A percentile compares a stretch with the other conserved stretches of the same genome.
phyloP scores from a whole-genome alignment of 345 rosid species.

The Laguncularia racemosa region DNA sequence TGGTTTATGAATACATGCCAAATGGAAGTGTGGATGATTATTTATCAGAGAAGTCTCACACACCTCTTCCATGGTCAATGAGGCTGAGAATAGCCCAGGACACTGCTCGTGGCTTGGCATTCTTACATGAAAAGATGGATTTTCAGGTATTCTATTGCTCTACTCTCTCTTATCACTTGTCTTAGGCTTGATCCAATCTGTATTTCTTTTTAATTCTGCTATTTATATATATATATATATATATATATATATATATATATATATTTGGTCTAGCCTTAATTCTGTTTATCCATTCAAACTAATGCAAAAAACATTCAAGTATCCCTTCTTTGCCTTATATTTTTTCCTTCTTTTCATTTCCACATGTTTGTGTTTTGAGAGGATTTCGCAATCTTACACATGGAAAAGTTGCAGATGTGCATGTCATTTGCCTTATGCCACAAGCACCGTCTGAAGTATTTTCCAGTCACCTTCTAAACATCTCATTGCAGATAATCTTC shows the following conservation, averaged over 20 bases:
- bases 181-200: slow-evolving; percentile 1
- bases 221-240: no score
- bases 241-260: no score
- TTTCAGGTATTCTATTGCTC: slow-evolving; percentile 51
- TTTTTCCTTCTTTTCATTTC: no score
- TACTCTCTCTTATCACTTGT: background rate
- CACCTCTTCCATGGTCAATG: slow-evolving; percentile 72
- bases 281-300: no score
- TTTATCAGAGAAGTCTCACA: slow-evolving; percentile 36
- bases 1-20: slow-evolving; percentile 80
- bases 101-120: slow-evolving; percentile 78
- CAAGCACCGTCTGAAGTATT: no score
- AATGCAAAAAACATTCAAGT: no score
- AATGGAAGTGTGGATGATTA: slow-evolving; percentile 70
- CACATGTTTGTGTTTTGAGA: no score
- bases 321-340: no score
- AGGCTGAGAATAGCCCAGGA: slow-evolving; percentile 86
- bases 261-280: no score
- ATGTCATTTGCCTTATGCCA: no score
- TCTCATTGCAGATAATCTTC: slow-evolving; percentile 57
- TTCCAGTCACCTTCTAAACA: background rate
- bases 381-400: no score
- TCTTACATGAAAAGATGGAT: slow-evolving; percentile 84
- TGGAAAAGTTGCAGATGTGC: no score
- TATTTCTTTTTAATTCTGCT: background rate